phyloP scores from a whole-genome alignment of 352 stramenopile species.

The Stramenopiles sp. region DNA sequence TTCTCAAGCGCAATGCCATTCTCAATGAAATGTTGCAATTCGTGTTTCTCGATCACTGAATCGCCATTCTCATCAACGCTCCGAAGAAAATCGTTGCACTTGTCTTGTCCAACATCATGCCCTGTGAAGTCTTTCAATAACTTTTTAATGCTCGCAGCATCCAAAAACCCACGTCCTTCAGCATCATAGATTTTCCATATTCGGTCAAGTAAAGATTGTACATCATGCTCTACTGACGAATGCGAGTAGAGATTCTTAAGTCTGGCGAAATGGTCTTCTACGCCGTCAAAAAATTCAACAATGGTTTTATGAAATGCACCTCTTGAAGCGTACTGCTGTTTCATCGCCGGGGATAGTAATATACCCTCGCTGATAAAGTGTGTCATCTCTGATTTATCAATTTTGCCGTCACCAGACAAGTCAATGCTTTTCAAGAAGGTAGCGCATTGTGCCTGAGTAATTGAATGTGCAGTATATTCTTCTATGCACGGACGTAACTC shows the following conservation, averaged over 20 bases:
- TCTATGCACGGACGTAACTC: background rate
- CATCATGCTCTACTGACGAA: background rate
- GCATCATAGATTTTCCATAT: slow-evolving; percentile 1
- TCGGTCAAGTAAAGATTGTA: background rate
- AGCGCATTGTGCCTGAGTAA: background rate
- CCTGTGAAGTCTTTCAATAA: background rate
- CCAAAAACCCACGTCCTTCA: background rate
- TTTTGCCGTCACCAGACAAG: background rate
- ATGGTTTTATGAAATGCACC: slow-evolving; percentile 9
- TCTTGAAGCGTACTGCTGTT: background rate
- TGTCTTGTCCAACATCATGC: background rate
- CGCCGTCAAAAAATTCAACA: background rate
- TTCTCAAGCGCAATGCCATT: background rate
- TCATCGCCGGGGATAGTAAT: background rate
- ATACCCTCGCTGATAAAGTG: background rate
- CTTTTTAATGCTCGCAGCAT: background rate
- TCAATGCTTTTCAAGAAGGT: slow-evolving; percentile 2
- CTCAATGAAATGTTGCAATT: background rate
- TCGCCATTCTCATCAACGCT: slow-evolving; percentile 7
- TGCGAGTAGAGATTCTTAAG: background rate
- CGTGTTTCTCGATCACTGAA: background rate
- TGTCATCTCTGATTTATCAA: background rate
- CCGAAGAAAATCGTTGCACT: background rate
- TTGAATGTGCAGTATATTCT: background rate
- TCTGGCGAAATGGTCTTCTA: background rate